phyloP scores from a whole-genome alignment of 1,284 basidiomycete species.

The Amylostereum areolatum region DNA sequence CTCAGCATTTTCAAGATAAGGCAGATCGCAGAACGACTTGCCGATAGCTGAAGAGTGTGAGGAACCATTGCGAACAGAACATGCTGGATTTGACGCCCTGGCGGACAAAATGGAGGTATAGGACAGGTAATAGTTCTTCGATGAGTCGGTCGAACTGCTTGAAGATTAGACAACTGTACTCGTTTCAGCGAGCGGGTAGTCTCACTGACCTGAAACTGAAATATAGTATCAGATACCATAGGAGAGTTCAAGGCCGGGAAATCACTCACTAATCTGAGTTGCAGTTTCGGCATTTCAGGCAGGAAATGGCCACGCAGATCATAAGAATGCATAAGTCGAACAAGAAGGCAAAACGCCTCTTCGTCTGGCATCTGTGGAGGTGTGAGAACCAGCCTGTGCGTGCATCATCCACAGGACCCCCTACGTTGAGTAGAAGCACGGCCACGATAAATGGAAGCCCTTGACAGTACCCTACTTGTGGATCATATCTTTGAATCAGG shows the following conservation, averaged over 20 bases:
- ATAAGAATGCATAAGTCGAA: conserved; percentile 97
- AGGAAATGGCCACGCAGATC: conserved; percentile 94
- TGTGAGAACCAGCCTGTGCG: conserved; percentile 1
- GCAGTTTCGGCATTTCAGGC: conserved; percentile 97
- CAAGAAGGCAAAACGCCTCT: conserved; percentile 94
- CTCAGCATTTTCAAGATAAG: conserved; percentile 1
- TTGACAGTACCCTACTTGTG: conserved; percentile 96
- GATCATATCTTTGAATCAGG: conserved; percentile 67
- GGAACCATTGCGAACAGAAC: conserved; percentile 97
- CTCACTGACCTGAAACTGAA: conserved; percentile 40
- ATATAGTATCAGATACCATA: neutral
- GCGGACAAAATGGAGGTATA: conserved; percentile 87
- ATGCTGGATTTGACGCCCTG: conserved; percentile 96
- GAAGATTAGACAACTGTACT: neutral
- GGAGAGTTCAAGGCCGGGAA: neutral
- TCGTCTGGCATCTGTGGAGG: conserved; percentile 88
- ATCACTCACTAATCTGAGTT: conserved; percentile 73
- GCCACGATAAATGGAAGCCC: conserved; percentile 95
- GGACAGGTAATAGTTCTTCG: conserved; percentile 86
- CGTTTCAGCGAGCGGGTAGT: neutral
- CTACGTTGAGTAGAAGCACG: conserved; percentile 84
- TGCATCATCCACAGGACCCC: conserved; percentile 18
- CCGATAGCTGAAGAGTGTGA: conserved; percentile 95
- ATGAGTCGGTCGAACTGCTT: conserved; percentile 86
- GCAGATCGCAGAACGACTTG: conserved; percentile 26